Evolutionary conservation across 1,284 basidiomycete genomes (phyloP), one percentile per base, ranked within the genome.

Genomic region (Cutaneotrichosporon daszewskae): DNA sequence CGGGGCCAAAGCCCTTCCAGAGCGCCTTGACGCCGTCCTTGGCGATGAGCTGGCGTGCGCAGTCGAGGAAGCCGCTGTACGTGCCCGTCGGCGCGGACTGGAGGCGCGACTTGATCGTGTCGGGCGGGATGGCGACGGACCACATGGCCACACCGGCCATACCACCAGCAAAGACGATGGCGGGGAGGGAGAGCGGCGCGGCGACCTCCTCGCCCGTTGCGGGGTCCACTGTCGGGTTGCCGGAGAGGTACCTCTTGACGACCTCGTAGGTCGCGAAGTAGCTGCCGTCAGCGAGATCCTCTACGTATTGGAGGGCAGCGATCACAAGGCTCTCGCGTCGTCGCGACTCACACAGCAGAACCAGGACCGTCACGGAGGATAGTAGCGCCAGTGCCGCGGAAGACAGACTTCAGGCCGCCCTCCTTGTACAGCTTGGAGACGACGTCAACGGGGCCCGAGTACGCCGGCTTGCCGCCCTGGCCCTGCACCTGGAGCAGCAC

Each of bases 251-350:
- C 62, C 85, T 87, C 75, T 98, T 98, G 45, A 88, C 83, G 29
- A 89, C 77, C 73, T 99, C 95, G 71, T 99, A 99, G 5, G 91
- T 86, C 23, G 88, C 89, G 68, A 99, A 99, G 76, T 98, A 97
- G 35, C 88, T 92, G 22, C 6, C 20, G 38, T 40, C n/a, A 40
- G 38, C n/a, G 16, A 27, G 26, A 27, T 14, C 8, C 26, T 27
- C 9, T 27, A 27, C 26, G 9, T 27, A 9, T 8, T 27, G 8
- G 26, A 27, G 26, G 9, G 8, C 9, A 14, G 9, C 26, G 9
- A 27, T 27, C 14, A 14, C 14, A 27, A 14, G 14, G 26, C 9
- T 27, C 26, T 8, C 26, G 14, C 9, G 14, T 14, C 26, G 26
- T 3, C n/a, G n/a, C n/a, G n/a, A 80, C 86, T 66, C 73, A 95